Percentiles rank a stretch among this genome's conserved stretches.
phyloP scores from a whole-genome alignment of 345 rosid genomes.

The Gossypioides kirkii region DNA sequence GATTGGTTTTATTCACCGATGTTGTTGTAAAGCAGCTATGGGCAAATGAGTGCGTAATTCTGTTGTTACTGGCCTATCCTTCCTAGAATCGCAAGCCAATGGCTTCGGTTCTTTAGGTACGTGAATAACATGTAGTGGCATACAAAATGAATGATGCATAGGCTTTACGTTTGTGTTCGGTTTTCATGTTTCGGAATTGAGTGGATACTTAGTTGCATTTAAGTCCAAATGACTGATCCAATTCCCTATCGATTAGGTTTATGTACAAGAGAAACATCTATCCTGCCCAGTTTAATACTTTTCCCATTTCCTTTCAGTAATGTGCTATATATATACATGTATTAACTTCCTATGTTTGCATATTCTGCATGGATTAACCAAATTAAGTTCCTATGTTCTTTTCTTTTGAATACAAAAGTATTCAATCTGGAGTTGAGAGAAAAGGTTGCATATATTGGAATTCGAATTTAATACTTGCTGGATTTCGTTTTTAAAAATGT shows the following conservation, averaged over 20 bases:
- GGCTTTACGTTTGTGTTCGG: background rate
- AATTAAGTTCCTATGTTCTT: too few relatives aligned
- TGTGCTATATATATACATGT: background rate
- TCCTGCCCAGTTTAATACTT: background rate
- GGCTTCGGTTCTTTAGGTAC: background rate
- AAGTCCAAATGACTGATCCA: background rate
- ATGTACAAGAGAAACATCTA: background rate
- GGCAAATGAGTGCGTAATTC: background rate
- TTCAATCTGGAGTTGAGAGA: background rate
- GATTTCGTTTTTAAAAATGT: too few relatives aligned
- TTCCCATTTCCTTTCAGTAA: background rate
- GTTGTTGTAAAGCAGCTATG: constrained; percentile 18
- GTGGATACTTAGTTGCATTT: background rate
- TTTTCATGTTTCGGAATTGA: background rate
- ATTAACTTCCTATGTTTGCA: too few relatives aligned
- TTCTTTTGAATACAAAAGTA: too few relatives aligned
- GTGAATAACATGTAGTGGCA: constrained; percentile 4
- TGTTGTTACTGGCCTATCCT: background rate
- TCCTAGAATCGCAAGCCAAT: background rate
- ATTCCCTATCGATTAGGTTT: background rate
- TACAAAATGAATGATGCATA: background rate
- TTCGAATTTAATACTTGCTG: background rate
- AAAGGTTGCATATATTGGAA: background rate
- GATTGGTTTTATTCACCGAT: background rate
- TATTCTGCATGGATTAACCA: too few relatives aligned